Conservation (phyloP, 805 yeast genomes). For the Spathaspora gorwiae region DNA sequence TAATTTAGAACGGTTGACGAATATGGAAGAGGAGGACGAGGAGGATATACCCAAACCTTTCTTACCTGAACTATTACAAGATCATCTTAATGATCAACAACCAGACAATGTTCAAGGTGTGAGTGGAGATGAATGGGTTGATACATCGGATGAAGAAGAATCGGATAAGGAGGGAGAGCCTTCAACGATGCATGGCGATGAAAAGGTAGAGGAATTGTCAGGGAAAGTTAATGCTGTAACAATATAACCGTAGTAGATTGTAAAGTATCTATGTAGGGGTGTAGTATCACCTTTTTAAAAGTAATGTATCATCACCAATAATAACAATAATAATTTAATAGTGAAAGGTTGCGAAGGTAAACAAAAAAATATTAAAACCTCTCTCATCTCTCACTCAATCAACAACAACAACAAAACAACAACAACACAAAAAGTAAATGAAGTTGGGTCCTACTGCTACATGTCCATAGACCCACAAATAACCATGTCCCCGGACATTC, state of each 20-base stretch:
- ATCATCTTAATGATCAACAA: not conserved
- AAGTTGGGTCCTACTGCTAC: no score
- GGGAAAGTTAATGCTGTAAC: not conserved
- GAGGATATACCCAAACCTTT: conserved; percentile 43
- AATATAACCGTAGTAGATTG: not conserved
- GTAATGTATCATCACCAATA: no score
- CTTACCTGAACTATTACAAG: conserved; percentile 32
- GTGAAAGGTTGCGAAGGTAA: no score
- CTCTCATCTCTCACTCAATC: no score
- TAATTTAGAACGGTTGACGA: not conserved
- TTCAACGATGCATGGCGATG: not conserved
- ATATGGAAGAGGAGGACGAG: conserved; percentile 1
- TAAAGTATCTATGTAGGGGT: no score
- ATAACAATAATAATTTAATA: no score
- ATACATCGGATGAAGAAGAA: conserved; percentile 12
- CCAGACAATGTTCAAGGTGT: not conserved
- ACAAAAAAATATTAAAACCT: no score
- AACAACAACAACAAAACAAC: no score
- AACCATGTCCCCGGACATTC: not conserved
- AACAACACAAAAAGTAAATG: no score
- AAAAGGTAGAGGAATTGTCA: not conserved
- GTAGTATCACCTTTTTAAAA: no score
- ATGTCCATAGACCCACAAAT: no score
- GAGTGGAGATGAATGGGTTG: conserved; percentile 12
- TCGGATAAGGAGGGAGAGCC: not conserved